Base-by-base conservation (phyloP, 2,329 filamentous ascomycete species). In the Colletotrichum costaricense region DNA sequence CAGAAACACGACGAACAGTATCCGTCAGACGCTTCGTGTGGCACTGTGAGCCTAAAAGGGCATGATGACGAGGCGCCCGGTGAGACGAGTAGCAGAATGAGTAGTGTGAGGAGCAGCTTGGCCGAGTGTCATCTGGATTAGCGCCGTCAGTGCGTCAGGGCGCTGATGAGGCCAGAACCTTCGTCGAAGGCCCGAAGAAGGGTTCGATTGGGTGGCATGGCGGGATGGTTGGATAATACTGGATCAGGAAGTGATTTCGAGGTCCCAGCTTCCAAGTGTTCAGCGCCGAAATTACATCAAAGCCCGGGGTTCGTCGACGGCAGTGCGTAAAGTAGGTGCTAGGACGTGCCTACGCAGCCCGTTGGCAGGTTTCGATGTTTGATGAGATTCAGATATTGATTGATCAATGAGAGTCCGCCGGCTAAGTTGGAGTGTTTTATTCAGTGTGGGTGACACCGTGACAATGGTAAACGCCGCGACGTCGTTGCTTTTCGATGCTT, bases 151-250 rank as follows among this genome's bases (percentile, higher is more conserved):
- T 64, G 66, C 58, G 66, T 55, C 16, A 16, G 52, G 65, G 49
- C n/a, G 59, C 30, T 26, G 16, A 55, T 46, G 55, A 69, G 59
- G 33, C 70, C 66, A 60, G 70, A 73, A 69, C 24, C 42, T 59
- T 64, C 26, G 33, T 73, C 59, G 55, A 73, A 69, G 54, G 55
- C 42, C 55, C 26, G 35, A 59, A 59, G 66, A 73, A 64, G 60
- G 69, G 24, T 42, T 69, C 54, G 65, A 54, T 35, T 54, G 28
- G 56, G 63, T 70, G 42, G 46, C 67, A 42, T 65, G 54, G 62
- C 54, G 54, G 28, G 35, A 56, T 60, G 68, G 63, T 62, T 30
- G 42, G 16, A 24, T 6, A 5, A 19, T 11, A 5, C 8, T 28
- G n/a, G 62, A 38, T 42, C 54, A 30, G 42, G 42, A 54, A 70